Conservation (phyloP, 2,329 filamentous ascomycete genomes). For the Dothidotthia symphoricarpi region DNA sequence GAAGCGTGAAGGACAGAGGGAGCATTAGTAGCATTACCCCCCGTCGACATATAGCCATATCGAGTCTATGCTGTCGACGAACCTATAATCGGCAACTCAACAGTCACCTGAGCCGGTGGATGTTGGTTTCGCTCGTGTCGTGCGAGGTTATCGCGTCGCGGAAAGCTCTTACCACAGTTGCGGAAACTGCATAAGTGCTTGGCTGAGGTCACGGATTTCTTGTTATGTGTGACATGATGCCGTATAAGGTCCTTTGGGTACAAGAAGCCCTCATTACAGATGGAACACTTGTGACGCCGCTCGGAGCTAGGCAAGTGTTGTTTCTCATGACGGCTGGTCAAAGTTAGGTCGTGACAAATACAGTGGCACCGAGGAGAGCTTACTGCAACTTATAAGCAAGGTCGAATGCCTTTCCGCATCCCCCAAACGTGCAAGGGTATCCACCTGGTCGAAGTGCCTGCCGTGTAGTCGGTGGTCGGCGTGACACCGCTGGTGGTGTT, state of each 20-base stretch:
- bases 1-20: too few relatives aligned
- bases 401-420: slow-evolving; percentile 30
- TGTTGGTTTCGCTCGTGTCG: slow-evolving; percentile 37
- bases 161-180: slow-evolving; percentile 28
- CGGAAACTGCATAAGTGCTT: slow-evolving; percentile 1
- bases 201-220: slow-evolving; percentile 9
- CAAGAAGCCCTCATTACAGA: slow-evolving; percentile 34
- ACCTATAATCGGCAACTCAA: too few relatives aligned
- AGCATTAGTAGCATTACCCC: too few relatives aligned
- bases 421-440: slow-evolving; percentile 22
- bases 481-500: slow-evolving; percentile 5
- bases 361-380: slow-evolving; percentile 8
- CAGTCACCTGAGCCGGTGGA: too few relatives aligned
- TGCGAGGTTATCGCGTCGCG: slow-evolving; percentile 36
- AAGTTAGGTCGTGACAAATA: slow-evolving; percentile 9
- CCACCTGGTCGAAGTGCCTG: slow-evolving; percentile 27
- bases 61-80: too few relatives aligned
- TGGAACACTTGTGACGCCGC: slow-evolving; percentile 32
- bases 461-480: slow-evolving; percentile 16
- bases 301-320: slow-evolving; percentile 26
- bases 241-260: slow-evolving; percentile 39
- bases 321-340: slow-evolving; percentile 34
- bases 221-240: slow-evolving; percentile 29
- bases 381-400: slow-evolving; percentile 39
- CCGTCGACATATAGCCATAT: too few relatives aligned